Evolutionary conservation across 176 grass and related monocot species (phyloP).

Genomic region (Ananas comosus): DNA sequence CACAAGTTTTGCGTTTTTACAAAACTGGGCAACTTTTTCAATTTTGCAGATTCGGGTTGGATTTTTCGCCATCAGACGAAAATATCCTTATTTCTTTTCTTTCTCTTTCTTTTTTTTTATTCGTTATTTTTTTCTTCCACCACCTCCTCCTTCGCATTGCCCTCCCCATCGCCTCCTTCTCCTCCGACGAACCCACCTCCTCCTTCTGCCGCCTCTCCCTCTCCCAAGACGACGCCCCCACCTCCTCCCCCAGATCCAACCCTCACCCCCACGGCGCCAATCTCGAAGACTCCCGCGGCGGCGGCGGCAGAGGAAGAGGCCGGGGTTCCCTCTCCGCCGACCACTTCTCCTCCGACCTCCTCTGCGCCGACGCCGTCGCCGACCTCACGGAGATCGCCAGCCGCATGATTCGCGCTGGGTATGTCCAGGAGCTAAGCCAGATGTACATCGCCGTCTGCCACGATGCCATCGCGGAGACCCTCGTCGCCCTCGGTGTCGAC

Average conservation of each 20-base stretch:
- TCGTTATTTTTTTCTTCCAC: constrained; percentile 23
- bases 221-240: constrained; percentile 36
- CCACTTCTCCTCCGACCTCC: constrained; percentile 50
- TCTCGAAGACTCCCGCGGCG: constrained; percentile 14
- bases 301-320: neutral
- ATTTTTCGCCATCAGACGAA: too few relatives aligned
- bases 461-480: constrained; percentile 61
- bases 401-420: constrained; percentile 64
- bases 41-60: too few relatives aligned
- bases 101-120: too few relatives aligned
- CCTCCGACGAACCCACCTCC: constrained; percentile 31
- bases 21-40: too few relatives aligned
- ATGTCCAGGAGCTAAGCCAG: constrained; percentile 62
- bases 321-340: constrained; percentile 41
- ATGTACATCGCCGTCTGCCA: constrained; percentile 65
- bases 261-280: constrained; percentile 12
- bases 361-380: constrained; percentile 35
- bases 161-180: constrained; percentile 30
- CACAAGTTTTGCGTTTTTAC: too few relatives aligned
- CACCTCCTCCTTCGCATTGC: constrained; percentile 53
- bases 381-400: constrained; percentile 55
- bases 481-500: constrained; percentile 52
- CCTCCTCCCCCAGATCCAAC: constrained; percentile 29
- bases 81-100: too few relatives aligned
- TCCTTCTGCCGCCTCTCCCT: constrained; percentile 54